These are phyloP conservation scores for Microcyclosporella mali DNA, from an alignment of 2,329 filamentous ascomycete species.

Conservation along the genomic window DNA sequence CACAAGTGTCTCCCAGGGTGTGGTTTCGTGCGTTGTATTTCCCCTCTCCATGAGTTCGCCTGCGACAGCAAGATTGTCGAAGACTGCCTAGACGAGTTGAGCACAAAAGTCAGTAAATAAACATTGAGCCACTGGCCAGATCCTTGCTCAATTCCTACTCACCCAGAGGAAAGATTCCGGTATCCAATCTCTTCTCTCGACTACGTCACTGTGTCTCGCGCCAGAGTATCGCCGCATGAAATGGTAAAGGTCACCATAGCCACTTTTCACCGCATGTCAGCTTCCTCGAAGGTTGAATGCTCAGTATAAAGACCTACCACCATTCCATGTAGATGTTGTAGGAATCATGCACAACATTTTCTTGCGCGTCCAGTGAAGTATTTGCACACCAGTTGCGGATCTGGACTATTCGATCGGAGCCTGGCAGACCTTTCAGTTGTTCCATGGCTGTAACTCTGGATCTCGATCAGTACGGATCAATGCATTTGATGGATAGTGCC, in stretches of 20 bases:
- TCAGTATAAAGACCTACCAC: conserved; percentile 1
- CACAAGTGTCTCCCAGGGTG: neutral
- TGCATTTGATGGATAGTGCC: too few species aligned
- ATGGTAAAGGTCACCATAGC: too few species aligned
- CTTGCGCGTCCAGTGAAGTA: too few species aligned
- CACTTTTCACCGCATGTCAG: too few species aligned
- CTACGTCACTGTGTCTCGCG: neutral
- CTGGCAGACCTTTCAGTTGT: neutral
- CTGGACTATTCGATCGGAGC: conserved; percentile 1
- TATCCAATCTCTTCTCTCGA: neutral
- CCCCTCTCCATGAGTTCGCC: conserved; percentile 14
- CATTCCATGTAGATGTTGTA: conserved; percentile 8
- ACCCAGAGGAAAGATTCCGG: neutral
- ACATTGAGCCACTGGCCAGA: too few species aligned
- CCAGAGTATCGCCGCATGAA: neutral
- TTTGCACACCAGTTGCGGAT: conserved; percentile 3
- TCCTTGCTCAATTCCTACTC: too few species aligned
- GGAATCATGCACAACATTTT: neutral
- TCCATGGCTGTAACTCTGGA: conserved; percentile 4
- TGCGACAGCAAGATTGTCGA: conserved; percentile 10
- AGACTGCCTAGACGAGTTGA: conserved; percentile 10
- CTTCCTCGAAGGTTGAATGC: neutral
- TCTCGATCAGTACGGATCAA: neutral
- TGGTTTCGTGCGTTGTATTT: neutral
- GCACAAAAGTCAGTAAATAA: too few species aligned